phyloP scores from a whole-genome alignment of 2,329 filamentous ascomycete genomes.

The Albifimbria verrucaria region DNA sequence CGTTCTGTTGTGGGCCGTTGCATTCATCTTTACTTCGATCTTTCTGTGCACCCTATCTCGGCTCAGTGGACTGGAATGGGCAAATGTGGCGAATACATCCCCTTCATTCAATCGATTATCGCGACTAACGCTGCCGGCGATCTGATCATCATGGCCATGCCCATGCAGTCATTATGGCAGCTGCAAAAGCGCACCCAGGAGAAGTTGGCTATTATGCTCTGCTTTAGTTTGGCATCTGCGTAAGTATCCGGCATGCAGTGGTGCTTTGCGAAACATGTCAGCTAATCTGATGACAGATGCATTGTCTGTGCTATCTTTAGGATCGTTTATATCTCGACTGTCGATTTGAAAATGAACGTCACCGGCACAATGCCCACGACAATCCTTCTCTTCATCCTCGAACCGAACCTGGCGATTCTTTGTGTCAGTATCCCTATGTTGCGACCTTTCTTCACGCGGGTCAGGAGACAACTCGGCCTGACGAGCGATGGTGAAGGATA shows the following conservation, averaged over 20 bases:
- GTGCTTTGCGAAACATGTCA: too few species aligned
- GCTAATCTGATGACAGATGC: slow-evolving; percentile 24
- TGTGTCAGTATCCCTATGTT: slow-evolving; percentile 41
- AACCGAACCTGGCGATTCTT: slow-evolving; percentile 37
- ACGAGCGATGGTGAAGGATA: slow-evolving; percentile 26
- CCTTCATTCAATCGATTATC: slow-evolving; percentile 33
- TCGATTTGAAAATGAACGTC: slow-evolving; percentile 31
- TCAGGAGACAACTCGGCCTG: slow-evolving; percentile 27
- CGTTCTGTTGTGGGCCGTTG: slow-evolving; percentile 36
- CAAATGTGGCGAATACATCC: slow-evolving; percentile 28
- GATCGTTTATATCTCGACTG: slow-evolving; percentile 31
- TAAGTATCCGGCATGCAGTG: too few species aligned
- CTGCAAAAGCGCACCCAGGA: slow-evolving; percentile 31
- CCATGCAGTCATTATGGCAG: slow-evolving; percentile 34
- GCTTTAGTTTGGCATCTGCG: slow-evolving; percentile 33
- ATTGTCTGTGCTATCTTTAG: slow-evolving; percentile 35
- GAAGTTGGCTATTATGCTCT: slow-evolving; percentile 33
- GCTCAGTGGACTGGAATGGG: slow-evolving; percentile 37
- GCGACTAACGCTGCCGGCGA: slow-evolving; percentile 35
- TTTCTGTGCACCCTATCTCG: slow-evolving; percentile 45
- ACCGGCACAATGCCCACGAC: slow-evolving; percentile 37
- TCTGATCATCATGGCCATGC: slow-evolving; percentile 32
- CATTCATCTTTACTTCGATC: slow-evolving; percentile 35
- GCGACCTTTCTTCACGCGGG: slow-evolving; percentile 29
- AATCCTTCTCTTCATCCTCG: slow-evolving; percentile 35